These are phyloP conservation scores for Myriosclerotinia curreyana DNA, from an alignment of 2,329 filamentous ascomycete species.

Conservation along the genomic window DNA sequence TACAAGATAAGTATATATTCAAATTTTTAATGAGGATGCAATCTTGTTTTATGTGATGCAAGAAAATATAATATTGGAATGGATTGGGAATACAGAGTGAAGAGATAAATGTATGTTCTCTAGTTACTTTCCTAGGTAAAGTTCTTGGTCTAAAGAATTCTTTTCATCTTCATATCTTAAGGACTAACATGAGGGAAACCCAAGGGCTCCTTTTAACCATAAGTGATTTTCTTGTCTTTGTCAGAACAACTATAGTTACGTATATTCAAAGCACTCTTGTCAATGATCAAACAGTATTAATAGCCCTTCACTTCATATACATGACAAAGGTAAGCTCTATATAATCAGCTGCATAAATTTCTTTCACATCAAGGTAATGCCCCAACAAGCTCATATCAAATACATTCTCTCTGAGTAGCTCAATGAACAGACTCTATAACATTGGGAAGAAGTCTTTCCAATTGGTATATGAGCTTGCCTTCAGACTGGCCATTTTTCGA, in stretches of 20 bases:
- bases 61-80: not conserved
- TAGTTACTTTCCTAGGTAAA: not conserved
- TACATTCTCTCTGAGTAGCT: not conserved
- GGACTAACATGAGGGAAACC: no score
- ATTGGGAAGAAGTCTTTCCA: no score
- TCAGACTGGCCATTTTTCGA: not conserved
- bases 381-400: not conserved
- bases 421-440: not conserved
- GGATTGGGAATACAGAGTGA: not conserved
- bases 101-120: not conserved
- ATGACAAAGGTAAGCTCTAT: not conserved
- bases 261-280: not conserved
- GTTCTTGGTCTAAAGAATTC: no score
- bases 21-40: no score
- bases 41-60: no score
- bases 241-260: not conserved
- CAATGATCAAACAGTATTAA: not conserved
- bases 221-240: not conserved
- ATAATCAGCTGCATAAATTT: not conserved
- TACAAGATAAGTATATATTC: no score
- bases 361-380: not conserved
- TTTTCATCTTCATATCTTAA: no score
- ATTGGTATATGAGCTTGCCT: no score
- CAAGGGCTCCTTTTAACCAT: accelerated
- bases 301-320: not conserved